A percentile compares a stretch with the other conserved stretches of the same genome.
These are phyloP conservation scores for Fragilaria crotonensis DNA, from an alignment of 108 stramenopile species.

Conservation along the genomic window DNA sequence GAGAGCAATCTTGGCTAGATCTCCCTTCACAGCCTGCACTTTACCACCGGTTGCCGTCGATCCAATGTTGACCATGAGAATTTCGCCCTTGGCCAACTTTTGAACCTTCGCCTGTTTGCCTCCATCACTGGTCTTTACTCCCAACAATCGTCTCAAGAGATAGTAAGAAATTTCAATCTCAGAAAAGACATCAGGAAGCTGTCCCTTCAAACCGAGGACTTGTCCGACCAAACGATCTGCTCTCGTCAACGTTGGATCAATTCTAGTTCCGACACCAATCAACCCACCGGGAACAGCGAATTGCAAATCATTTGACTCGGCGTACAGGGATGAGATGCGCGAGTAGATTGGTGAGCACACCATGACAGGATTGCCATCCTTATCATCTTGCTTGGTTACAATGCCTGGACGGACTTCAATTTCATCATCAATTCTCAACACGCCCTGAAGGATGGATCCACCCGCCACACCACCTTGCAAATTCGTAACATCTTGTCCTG, in stretches of 20 bases:
- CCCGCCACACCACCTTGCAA: conserved; percentile 99
- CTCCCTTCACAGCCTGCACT: conserved; percentile 92
- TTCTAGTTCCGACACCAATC: conserved; percentile 98
- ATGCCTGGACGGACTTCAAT: conserved; percentile 99
- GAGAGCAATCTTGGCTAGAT: conserved; percentile 94
- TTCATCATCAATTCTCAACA: conserved; percentile 95
- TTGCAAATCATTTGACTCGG: conserved; percentile 96
- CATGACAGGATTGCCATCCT: conserved; percentile 72
- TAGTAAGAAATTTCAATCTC: conserved; percentile 98
- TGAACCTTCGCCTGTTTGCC: conserved; percentile 98
- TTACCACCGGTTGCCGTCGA: conserved; percentile 96
- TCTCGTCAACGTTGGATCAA: conserved; percentile 97
- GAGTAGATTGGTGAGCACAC: conserved; percentile 91
- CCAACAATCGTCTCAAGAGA: conserved; percentile 92
- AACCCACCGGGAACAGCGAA: conserved; percentile 98
- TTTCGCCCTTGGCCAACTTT: conserved; percentile 93
- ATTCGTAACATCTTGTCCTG: conserved; percentile 94
- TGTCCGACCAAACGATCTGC: conserved; percentile 99
- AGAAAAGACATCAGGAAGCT: conserved; percentile 96
- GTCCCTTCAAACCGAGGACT: conserved; percentile 92
- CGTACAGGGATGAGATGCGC: conserved; percentile 85
- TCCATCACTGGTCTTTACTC: conserved; percentile 97
- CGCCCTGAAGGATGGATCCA: conserved; percentile 96
- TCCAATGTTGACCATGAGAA: conserved; percentile 99
- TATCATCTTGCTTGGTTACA: conserved; percentile 88